Percentiles rank a stretch among this genome's conserved stretches.
Evolutionary conservation across 257 asterid genomes (phyloP).

Genomic region (Lantana camara): DNA sequence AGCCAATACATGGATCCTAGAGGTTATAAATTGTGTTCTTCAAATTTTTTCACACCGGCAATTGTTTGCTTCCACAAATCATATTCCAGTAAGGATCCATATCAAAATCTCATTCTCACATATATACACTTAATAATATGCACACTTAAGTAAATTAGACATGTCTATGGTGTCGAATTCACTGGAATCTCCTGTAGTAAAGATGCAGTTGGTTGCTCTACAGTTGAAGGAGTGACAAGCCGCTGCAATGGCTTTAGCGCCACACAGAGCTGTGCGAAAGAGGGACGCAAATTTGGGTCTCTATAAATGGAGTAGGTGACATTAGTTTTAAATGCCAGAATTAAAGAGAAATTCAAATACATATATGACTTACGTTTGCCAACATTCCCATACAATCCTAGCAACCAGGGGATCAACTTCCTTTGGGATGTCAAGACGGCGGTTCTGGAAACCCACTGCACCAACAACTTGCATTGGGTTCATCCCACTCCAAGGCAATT

Average conservation of each 20-base stretch:
- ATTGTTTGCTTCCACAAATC: background rate
- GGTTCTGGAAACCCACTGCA: conserved; percentile 97
- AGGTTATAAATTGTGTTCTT: no score
- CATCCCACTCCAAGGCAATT: conserved; percentile 99
- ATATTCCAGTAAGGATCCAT: background rate
- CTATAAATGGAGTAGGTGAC: conserved; percentile 41
- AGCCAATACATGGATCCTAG: background rate
- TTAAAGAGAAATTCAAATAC: background rate
- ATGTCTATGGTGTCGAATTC: conserved; percentile 57
- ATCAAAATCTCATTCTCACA: conserved; percentile 16
- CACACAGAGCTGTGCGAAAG: conserved; percentile 83
- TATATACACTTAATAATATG: conserved; percentile 17
- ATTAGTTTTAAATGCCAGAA: no score
- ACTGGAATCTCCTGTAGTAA: conserved; percentile 61
- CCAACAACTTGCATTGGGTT: conserved; percentile 99
- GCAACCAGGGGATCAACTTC: conserved; percentile 93
- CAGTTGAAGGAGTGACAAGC: conserved; percentile 62
- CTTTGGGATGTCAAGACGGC: conserved; percentile 96
- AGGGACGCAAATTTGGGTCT: conserved; percentile 93
- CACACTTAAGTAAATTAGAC: conserved; percentile 22
- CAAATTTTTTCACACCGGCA: no score
- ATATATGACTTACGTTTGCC: conserved; percentile 80
- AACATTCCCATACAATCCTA: conserved; percentile 95
- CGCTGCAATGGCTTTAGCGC: conserved; percentile 93
- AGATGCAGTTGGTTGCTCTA: conserved; percentile 56